Evolutionary conservation across 768 basidiomycete genomes (phyloP), one percentile per base, ranked within the genome.

Genomic region (Naganishia vishniacii): DNA sequence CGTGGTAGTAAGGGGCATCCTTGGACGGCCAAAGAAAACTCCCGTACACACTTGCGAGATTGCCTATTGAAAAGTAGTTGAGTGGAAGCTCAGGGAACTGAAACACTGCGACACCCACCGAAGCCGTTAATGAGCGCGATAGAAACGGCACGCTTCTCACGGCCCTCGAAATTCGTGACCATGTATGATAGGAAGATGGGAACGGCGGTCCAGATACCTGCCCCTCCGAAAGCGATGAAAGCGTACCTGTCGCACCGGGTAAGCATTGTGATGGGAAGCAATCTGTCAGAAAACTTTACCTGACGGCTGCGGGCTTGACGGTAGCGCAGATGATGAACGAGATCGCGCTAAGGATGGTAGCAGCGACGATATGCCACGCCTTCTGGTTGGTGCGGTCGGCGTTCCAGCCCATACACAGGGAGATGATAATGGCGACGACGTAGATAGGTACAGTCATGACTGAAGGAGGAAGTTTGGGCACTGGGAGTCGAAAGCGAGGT

Each of bases 361-460:
- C 72, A 1, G 47, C 72, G 5, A 74, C 42, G 32, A 71, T 70
- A 48, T 71, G 69, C 62, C 65, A 73, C 0, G 75, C 69, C 44
- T 75, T 75, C 44, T 75, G 71, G 4, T 67, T 58, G 11, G 73
- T 75, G 20, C 71, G 20, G 56, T 75, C 74, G 8, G 75, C 70
- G 34, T 61, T 68, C 62, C 62, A 74, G 11, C 72, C 74, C 37
- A 61, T 59, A 20, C 59, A 12, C 28, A 74, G 28, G 26, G 73
- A 67, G 53, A 74, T 65, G 53, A 70, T 65, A n/a, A 76, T 65
- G 18, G 75, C 73, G 37, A 74, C 71, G 20, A 64, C 40, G 67
- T 78, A 76, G 51, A 73, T 70, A 20, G 75, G 75, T 1, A 73
- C 73, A 7, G 75, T 76, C 74, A 75, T 75, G 70, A 68, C 72